Base-by-base conservation (phyloP, 2,329 filamentous ascomycete genomes). In the Colletotrichum cuscutae region DNA sequence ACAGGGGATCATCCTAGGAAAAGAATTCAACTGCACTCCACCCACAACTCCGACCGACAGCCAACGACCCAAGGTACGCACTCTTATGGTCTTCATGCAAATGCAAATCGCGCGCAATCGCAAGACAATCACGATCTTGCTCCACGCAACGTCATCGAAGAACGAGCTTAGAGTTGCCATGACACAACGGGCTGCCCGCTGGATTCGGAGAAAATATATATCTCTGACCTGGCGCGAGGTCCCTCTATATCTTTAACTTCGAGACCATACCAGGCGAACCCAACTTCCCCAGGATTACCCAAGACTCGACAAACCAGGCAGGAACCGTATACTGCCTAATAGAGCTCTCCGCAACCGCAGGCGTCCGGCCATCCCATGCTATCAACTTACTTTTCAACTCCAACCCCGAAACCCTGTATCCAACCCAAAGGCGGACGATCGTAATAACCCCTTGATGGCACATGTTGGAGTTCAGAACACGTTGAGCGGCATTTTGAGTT, bases 121-220 rank as follows among this genome's bases (percentile, higher is more conserved):
- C 60, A 54, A 52, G 66, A 32, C 28, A 13, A 49, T 65, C 54
- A 37, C 66, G 46, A 70, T 60, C 54, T 49, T 60, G 19, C 60
- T 54, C 54, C 42, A 35, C n/a, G 46, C 22, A 57, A 70, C 66
- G 66, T 70, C 70, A 72, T 72, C 30, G 54, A 70, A 37, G 12
- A 3, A 35, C 15, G 26, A 30, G 54, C 66, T 70, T 12, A 42
- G 62, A 22, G 15, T 42, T 32, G 32, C 26, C 58, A 65, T 72
- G 66, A 61, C 70, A 70, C 32, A 37, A 35, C 42, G 64, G 56
- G 32, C 60, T 65, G 63, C 46, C 22, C 59, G 53, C 56, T 49
- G 32, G 26, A 24, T 8, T 65, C 66, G 66, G 70, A 63, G 26
- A 61, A 65, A 65, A 72, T 61, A 61, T 61, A 61, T 65, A 65